A percentile compares a stretch with the other conserved stretches of the same genome.
Conservation (phyloP, 208 protist species). For the Kentomonas sorsogonicus region DNA sequence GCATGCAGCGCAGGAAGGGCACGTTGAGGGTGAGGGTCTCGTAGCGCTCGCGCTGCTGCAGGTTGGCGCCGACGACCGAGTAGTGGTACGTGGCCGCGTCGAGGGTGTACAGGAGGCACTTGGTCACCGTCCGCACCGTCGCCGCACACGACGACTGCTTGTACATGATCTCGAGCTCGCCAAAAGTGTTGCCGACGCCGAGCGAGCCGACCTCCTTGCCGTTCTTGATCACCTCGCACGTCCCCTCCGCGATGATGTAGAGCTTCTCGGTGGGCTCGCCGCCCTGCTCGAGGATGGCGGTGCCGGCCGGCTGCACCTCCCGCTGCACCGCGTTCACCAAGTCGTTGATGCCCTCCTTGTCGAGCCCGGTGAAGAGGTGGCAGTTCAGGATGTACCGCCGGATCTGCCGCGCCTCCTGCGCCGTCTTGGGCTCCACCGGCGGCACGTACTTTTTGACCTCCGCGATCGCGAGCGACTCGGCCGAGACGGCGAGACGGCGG, state of each 20-base stretch:
- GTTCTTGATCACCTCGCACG: constrained; percentile 80
- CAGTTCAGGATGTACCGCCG: constrained; percentile 37
- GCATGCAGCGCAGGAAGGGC: constrained; percentile 65
- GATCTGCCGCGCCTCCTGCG: constrained; percentile 44
- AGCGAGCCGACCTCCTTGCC: constrained; percentile 54
- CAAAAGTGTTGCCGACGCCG: constrained; percentile 63
- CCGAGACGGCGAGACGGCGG: constrained; percentile 60
- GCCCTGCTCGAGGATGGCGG: constrained; percentile 70
- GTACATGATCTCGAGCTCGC: constrained; percentile 88
- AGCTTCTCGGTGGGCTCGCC: constrained; percentile 53
- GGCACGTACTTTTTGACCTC: constrained; percentile 6
- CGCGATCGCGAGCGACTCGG: constrained; percentile 29
- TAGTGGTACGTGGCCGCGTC: constrained; percentile 76
- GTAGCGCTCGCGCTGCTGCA: constrained; percentile 69
- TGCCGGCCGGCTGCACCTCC: constrained; percentile 53
- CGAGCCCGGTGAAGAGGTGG: constrained; percentile 68
- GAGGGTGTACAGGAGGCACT: constrained; percentile 76
- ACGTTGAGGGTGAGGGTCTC: constrained; percentile 57
- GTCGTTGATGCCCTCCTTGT: constrained; percentile 36
- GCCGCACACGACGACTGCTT: constrained; percentile 68
- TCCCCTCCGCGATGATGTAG: constrained; percentile 72
- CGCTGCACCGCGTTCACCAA: constrained; percentile 55
- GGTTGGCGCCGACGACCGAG: constrained; percentile 53
- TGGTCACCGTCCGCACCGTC: constrained; percentile 74
- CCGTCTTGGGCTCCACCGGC: constrained; percentile 17